phyloP scores from a whole-genome alignment of 2,329 filamentous ascomycete genomes.

The Botrytis hyacinthi region DNA sequence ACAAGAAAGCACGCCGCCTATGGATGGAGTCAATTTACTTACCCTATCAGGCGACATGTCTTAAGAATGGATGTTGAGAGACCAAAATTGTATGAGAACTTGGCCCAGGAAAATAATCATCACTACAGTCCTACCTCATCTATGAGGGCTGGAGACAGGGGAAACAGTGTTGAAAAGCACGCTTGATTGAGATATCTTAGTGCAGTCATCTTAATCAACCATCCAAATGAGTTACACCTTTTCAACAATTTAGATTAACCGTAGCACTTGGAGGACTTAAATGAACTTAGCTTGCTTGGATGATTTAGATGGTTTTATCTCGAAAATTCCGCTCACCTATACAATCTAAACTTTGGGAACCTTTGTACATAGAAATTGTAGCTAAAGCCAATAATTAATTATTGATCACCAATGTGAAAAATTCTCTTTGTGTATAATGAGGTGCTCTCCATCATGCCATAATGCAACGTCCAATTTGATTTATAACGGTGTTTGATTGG shows the following conservation, averaged over 20 bases:
- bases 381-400: background rate
- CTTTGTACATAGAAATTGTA: background rate
- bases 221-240: background rate
- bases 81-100: background rate
- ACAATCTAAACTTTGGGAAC: background rate
- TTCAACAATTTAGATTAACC: background rate
- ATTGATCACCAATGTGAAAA: background rate
- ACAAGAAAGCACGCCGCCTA: slow-evolving; percentile 14
- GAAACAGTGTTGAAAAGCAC: background rate
- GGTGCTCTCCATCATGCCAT: background rate
- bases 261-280: background rate
- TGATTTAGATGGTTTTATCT: background rate
- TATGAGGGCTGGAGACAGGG: background rate
- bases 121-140: background rate
- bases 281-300: background rate
- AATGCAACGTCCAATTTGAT: background rate
- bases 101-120: background rate
- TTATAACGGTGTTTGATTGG: background rate
- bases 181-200: background rate
- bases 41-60: slow-evolving; percentile 14
- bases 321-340: background rate
- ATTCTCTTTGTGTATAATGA: too few relatives aligned
- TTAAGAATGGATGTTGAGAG: slow-evolving; percentile 6
- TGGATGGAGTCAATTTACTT: slow-evolving; percentile 11
- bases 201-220: background rate